A percentile compares a stretch with the other conserved stretches of the same genome.
Evolutionary conservation across 2,329 filamentous ascomycete species (phyloP).

Genomic region (Cercospora sojina): DNA sequence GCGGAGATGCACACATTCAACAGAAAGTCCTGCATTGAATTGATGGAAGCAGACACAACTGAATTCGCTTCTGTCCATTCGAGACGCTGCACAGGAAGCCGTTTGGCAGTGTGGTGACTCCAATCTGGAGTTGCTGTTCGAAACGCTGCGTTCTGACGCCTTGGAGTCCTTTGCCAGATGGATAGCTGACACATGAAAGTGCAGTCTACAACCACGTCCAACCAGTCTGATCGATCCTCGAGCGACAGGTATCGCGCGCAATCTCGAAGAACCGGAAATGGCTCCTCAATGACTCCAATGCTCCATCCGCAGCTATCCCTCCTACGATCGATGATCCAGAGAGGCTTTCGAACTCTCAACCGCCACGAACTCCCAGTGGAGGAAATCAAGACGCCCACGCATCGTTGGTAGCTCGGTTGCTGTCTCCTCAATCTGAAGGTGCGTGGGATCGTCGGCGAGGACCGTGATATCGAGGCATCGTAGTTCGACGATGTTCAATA

Average conservation of each 20-base stretch:
- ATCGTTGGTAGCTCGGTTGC: not conserved
- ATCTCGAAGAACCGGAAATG: not conserved
- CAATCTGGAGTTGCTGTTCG: not conserved
- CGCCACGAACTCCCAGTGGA: not conserved
- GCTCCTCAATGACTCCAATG: not conserved
- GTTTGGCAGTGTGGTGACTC: not conserved
- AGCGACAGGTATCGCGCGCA: not conserved
- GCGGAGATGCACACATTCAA: not conserved
- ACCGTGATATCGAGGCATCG: not conserved
- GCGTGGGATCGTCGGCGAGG: not conserved
- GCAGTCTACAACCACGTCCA: not conserved
- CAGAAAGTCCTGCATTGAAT: not conserved
- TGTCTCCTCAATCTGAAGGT: not conserved
- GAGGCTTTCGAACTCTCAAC: not conserved
- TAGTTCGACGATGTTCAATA: too few species aligned
- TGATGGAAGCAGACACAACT: not conserved
- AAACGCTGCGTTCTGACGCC: not conserved
- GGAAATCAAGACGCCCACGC: not conserved
- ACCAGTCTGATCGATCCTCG: not conserved
- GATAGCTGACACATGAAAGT: not conserved
- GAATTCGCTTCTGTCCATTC: not conserved
- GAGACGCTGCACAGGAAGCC: not conserved
- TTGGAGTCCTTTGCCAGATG: not conserved
- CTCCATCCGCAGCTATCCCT: not conserved
- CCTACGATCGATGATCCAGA: not conserved